Evolutionary conservation across 2,329 filamentous ascomycete genomes (phyloP), one percentile per base, ranked within the genome.

Genomic region (Talaromyces sp.): DNA sequence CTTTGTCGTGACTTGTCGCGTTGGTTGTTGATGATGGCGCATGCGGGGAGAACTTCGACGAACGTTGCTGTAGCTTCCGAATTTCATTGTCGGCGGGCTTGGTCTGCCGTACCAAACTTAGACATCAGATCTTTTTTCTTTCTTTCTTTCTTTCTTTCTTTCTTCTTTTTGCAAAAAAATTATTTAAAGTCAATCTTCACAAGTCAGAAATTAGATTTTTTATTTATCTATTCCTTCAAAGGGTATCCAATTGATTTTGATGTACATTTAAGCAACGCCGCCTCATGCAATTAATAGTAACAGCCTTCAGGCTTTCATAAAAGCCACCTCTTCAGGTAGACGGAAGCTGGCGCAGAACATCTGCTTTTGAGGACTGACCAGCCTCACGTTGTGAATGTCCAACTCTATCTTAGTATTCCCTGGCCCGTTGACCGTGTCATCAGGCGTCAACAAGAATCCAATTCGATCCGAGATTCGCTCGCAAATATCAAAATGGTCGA

Each of bases 331-430:
- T 36, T 81, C 77, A 2, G 95, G 95, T 63, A 99, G 73, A 65
- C 92, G 86, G 77, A 99, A 98, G 67, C 87, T 96, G 33, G 92
- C 94, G 75, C 95, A 98, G 76, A 94, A 98, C 93, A 97, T 97
- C 72, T 89, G 86, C 82, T 99, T 99, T 71, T 91, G 89, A 5
- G 95, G 95, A 62, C 92, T 91, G 60, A 99, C 95, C 67, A 96
- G 87, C 66, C 95, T 84, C 36, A 98, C 92, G 73, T 87, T 85
- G 61, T 79, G 78, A 5, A 89, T 80, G 33, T 80, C 74, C 16
- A 87, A 75, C 44, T 85, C 84, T 5, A 81, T 74, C 63, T 90
- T 86, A 63, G 86, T 78, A 65, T 92, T 85, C 0, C 78, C 78
- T 42, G 85, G 70, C 1, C 74, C 75, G n/a, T 71, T 71, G 10